Base-by-base conservation (phyloP, 2,329 filamentous ascomycete genomes). In the Diaporthe destruens region DNA sequence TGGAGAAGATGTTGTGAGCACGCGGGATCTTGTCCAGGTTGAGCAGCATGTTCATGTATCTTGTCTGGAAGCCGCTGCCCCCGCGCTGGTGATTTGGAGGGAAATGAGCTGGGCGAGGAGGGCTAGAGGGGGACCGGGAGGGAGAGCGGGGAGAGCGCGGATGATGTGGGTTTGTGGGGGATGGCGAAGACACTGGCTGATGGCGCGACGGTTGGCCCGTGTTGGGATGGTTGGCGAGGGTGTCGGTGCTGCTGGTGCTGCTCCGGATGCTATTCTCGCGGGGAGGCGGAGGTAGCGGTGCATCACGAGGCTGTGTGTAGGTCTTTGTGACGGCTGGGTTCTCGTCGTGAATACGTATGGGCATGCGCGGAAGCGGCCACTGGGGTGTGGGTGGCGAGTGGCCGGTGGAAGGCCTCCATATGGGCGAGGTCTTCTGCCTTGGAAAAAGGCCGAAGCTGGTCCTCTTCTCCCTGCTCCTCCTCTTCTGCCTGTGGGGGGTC, bases 11-110 rank as follows among this genome's bases (percentile, higher is more conserved):
- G 78, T 86, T 88, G 80, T 87, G 85, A 12, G 81, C 63, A 8
- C 80, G 80, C 2, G 84, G 81, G 59, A 88, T 86, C 49, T 79
- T 76, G 75, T 87, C 84, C n/a, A 86, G 80, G 47, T 82, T 80
- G 32, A 86, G 81, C 9, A 87, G 81, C 84, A 88, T 87, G 73
- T 82, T 78, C 49, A 83, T 80, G 75, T 86, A 86, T 36, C 80
- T 80, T 25, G 82, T 76, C 44, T 76, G 75, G 29, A 75, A 72
- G 36, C 71, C 57, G 68, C 71, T 68, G 9, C 53, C 67, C 18
- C 42, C 34, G 9, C 70, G 71, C 71, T 74, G 70, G 23, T 74
- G 70, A 18, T 51, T 11, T 3, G 53, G 39, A 18, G 66, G 66
- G 12, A 44, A 57, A 25, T 51, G 36, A 20, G 44, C 42, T 9